Evolutionary conservation across 2,329 filamentous ascomycete species (phyloP).

Genomic region (Talaromyces rugulosus): DNA sequence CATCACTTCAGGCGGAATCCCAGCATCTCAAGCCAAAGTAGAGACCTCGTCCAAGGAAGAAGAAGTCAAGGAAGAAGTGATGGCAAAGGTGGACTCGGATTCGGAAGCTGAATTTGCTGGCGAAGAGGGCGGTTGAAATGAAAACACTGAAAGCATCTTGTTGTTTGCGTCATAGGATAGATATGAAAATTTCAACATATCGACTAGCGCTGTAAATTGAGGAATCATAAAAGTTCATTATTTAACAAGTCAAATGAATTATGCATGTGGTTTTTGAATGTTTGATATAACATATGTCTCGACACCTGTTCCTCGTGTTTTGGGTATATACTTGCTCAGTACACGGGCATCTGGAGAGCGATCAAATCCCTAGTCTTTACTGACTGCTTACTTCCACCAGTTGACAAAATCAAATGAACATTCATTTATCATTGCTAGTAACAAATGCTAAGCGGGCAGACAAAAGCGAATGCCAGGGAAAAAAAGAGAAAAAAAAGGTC

Average conservation of each 20-base stretch:
- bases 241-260: neutral
- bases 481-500: neutral
- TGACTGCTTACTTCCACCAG: neutral
- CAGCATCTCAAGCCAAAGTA: constrained; percentile 45
- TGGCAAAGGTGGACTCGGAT: constrained; percentile 22
- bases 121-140: constrained; percentile 10
- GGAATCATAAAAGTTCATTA: neutral
- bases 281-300: neutral
- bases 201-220: neutral
- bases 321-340: neutral
- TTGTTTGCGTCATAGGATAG: neutral
- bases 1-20: constrained; percentile 65
- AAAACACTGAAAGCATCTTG: neutral
- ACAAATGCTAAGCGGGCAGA: neutral
- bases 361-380: too few species aligned
- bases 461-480: neutral
- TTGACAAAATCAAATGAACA: neutral
- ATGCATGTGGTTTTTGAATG: neutral
- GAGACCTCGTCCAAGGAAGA: constrained; percentile 12
- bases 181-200: neutral
- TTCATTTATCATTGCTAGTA: neutral
- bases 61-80: constrained; percentile 1
- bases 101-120: constrained; percentile 24
- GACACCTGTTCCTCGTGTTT: neutral
- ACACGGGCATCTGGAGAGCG: too few species aligned